These are phyloP conservation scores for Ogataea paraovalis DNA, from an alignment of 805 yeast species.

Conservation along the genomic window DNA sequence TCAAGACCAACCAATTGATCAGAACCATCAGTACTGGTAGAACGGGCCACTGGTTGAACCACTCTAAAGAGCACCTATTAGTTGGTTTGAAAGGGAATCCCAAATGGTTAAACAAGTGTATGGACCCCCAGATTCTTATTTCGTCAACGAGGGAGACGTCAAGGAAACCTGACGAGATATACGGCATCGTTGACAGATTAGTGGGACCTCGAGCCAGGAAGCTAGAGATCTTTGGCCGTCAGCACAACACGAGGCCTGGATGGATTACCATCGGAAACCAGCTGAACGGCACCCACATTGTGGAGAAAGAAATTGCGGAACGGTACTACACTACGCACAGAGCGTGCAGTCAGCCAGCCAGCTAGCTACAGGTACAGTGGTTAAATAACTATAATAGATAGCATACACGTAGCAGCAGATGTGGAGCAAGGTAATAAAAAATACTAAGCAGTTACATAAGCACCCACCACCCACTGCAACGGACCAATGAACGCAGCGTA, in stretches of 20 bases:
- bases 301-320: constrained; percentile 50
- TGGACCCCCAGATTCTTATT: constrained; percentile 76
- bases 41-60: constrained; percentile 97
- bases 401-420: too few species aligned
- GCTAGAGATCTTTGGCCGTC: constrained; percentile 85
- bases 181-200: constrained; percentile 78
- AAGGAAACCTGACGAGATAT: constrained; percentile 87
- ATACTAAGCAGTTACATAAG: background rate
- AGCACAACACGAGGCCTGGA: constrained; percentile 80
- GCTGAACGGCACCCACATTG: constrained; percentile 52
- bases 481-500: background rate
- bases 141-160: constrained; percentile 85
- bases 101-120: constrained; percentile 57
- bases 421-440: too few species aligned
- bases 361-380: too few species aligned
- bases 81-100: constrained; percentile 85
- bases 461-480: background rate
- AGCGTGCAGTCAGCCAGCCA: too few species aligned
- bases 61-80: constrained; percentile 84
- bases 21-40: constrained; percentile 92
- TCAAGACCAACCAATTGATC: constrained; percentile 81
- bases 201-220: constrained; percentile 77
- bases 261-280: constrained; percentile 89
- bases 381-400: too few species aligned
- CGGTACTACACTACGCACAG: too few species aligned